phyloP scores from a whole-genome alignment of 2,329 filamentous ascomycete species.

The Penicillium sp. region DNA sequence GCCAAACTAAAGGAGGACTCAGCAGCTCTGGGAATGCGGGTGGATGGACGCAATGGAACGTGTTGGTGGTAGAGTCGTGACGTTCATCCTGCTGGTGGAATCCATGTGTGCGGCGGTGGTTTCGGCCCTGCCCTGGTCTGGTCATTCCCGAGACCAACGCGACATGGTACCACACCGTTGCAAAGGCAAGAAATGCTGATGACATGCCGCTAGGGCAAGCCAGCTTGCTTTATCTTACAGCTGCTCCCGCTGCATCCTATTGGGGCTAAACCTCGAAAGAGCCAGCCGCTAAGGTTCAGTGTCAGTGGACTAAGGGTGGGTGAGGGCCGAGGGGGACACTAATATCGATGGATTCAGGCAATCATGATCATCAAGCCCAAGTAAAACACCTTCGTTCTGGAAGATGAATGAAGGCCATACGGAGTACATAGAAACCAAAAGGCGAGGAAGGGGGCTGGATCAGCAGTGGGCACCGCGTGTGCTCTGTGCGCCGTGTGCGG shows the following conservation, averaged over 20 bases:
- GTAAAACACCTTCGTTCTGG: conserved; percentile 23
- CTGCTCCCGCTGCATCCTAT: conserved; percentile 21
- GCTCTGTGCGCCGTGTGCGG: not conserved
- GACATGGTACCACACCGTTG: conserved; percentile 21
- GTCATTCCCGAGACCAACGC: conserved; percentile 15
- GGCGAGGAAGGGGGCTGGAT: conserved; percentile 14
- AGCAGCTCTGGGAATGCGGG: not conserved
- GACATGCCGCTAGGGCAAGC: conserved; percentile 29
- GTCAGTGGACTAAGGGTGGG: not conserved
- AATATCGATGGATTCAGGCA: conserved; percentile 6
- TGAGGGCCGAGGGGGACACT: not conserved
- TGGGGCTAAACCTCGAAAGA: not conserved
- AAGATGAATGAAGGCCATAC: conserved; percentile 21
- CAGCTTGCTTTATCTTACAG: conserved; percentile 23
- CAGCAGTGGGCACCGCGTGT: conserved; percentile 8
- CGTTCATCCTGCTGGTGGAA: not conserved
- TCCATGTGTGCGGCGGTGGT: conserved; percentile 2
- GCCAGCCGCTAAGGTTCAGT: not conserved
- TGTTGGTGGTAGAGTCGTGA: not conserved
- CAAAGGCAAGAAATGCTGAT: conserved; percentile 14
- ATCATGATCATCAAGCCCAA: conserved; percentile 17
- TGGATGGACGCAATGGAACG: not conserved
- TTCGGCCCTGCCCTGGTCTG: conserved; percentile 1
- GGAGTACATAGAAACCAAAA: not conserved
- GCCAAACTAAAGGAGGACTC: not conserved